These are phyloP conservation scores for Kokia cookei DNA, from an alignment of 441 rosid species.

Conservation along the genomic window DNA sequence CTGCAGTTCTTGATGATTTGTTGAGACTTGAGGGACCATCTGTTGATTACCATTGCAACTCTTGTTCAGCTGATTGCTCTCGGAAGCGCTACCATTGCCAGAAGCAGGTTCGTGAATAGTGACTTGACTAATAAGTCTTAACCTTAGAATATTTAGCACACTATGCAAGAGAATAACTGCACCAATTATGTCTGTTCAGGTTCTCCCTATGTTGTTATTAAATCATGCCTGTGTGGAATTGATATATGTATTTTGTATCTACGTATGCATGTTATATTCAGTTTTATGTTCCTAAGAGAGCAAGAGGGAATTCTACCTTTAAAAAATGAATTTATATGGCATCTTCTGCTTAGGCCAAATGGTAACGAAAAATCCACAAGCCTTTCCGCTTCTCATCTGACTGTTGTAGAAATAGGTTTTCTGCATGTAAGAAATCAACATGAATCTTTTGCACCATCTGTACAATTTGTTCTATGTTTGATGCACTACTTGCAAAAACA, in stretches of 20 bases:
- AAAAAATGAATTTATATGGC: not conserved
- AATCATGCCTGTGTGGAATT: not conserved
- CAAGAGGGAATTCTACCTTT: not conserved
- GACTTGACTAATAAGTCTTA: conserved; percentile 6
- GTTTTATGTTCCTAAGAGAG: not conserved
- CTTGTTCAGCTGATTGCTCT: conserved; percentile 97
- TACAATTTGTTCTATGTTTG: not conserved
- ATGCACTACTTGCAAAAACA: conserved; percentile 3
- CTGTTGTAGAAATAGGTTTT: not conserved
- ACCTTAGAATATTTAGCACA: not conserved
- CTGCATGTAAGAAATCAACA: not conserved
- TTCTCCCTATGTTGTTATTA: not conserved
- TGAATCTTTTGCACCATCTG: not conserved
- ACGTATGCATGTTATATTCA: not conserved
- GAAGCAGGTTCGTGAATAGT: conserved; percentile 66
- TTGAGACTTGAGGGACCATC: conserved; percentile 71
- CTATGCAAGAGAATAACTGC: not conserved
- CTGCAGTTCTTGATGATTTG: conserved; percentile 69
- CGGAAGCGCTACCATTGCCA: conserved; percentile 98
- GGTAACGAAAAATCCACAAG: not conserved
- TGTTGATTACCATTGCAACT: conserved; percentile 96
- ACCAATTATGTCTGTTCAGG: not conserved
- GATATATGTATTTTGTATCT: not conserved
- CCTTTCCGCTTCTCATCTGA: not conserved
- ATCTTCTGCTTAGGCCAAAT: not conserved